Evolutionary conservation across 108 stramenopile genomes (phyloP), one percentile per base, ranked within the genome.

Genomic region (Discostella pseudostelligera): DNA sequence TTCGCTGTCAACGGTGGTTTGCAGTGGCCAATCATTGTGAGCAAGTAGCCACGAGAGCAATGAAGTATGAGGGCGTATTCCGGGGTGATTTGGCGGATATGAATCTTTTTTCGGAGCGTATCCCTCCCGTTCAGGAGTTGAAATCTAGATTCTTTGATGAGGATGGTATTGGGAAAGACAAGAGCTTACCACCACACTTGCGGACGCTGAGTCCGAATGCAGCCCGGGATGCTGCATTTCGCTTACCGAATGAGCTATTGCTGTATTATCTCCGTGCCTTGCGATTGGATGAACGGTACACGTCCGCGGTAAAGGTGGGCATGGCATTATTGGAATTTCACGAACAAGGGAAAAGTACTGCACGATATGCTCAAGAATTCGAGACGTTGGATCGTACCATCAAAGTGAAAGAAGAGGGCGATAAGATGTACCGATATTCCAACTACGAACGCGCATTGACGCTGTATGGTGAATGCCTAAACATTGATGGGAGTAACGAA

Each of bases 1-100:
- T 60, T 7, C 29, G 55, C 2, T 29, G 21, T n/a, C 54, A 36
- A 16, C 29, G 73, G 22, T 79, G 78, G 78, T 69, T 59, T 39
- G 59, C 37, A 9, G 62, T 79, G n/a, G 67, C 78, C 0, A 74
- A 74, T 58, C 73, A 64, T 24, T 74, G 72, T 45, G 78, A 79
- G 58, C 25, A 45, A 39, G 13, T 69, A 21, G 78, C 73, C n/a
- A 50, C 65, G 25, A 53, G 57, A 13, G 39, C 54, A 10, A 20
- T 45, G 39, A 56, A 53, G 19, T 62, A 47, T 56, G 68, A 74
- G 20, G 62, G 56, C 10, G 56, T 74, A 5, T 74, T 74, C 21
- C 24, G 49, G 1, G 45, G 72, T 1, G 72, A 73, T 32, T 42
- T 73, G 59, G 28, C 14, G 3, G 72, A 69, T 26, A 1, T 39